These are phyloP conservation scores for Cucumis melo DNA, from an alignment of 306 rosid species.

Conservation along the genomic window DNA sequence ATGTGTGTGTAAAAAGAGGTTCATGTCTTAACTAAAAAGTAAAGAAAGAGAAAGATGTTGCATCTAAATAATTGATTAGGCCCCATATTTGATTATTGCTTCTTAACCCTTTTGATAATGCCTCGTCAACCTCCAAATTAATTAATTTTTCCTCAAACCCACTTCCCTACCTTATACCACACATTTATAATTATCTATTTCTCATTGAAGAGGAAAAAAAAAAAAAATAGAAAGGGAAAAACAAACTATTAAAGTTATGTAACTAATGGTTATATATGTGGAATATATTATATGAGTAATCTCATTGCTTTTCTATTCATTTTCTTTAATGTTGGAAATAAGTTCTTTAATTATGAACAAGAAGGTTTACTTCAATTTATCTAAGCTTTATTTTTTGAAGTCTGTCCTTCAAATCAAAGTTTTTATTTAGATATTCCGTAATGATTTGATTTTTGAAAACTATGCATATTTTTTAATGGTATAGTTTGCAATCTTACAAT, in stretches of 20 bases:
- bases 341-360: neutral
- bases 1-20: neutral
- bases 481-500: too few species aligned
- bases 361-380: neutral
- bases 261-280: too few species aligned
- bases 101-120: constrained; percentile 58
- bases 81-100: constrained; percentile 45
- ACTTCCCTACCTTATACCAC: neutral
- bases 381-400: neutral
- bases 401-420: neutral
- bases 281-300: too few species aligned
- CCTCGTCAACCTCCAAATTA: constrained; percentile 37
- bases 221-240: too few species aligned
- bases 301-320: too few species aligned
- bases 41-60: constrained; percentile 38
- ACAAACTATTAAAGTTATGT: neutral
- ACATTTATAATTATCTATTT: neutral
- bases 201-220: too few species aligned
- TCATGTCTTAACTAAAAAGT: constrained; percentile 46
- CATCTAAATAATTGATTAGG: constrained; percentile 48
- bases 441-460: too few species aligned
- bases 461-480: too few species aligned
- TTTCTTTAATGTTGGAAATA: too few species aligned
- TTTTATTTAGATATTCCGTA: too few species aligned
- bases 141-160: neutral